phyloP scores from a whole-genome alignment of 1,284 basidiomycete species.

The Fomitiporia mediterranea region DNA sequence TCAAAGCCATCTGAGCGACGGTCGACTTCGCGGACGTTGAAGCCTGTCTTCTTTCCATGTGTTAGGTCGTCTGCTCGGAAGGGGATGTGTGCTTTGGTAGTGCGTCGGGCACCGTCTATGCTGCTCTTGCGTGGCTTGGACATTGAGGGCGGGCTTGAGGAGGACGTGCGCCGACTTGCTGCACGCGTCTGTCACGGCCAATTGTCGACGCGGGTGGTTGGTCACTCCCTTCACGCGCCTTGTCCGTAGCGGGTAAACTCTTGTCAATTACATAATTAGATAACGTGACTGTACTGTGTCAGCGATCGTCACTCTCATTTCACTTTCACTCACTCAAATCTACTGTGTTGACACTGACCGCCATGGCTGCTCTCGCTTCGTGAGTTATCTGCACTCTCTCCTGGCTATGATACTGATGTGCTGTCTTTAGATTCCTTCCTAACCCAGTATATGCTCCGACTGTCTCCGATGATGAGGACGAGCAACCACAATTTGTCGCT shows the following conservation, averaged over 20 bases:
- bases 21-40: conserved; percentile 60
- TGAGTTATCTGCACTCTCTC: conserved; percentile 32
- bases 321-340: not conserved
- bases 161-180: not conserved
- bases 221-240: not conserved
- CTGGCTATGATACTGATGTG: not conserved
- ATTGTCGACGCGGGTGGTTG: not conserved
- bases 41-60: conserved; percentile 73
- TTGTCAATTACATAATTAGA: conserved; percentile 4
- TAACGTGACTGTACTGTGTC: conserved; percentile 2
- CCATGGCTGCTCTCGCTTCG: conserved; percentile 60
- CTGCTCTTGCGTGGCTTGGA: conserved; percentile 33
- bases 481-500: conserved; percentile 34
- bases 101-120: conserved; percentile 31
- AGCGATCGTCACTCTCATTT: not conserved
- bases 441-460: conserved; percentile 54
- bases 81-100: conserved; percentile 60
- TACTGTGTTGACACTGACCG: conserved; percentile 19
- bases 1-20: conserved; percentile 83
- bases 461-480: conserved; percentile 58
- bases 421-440: conserved; percentile 52
- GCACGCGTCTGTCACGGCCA: not conserved
- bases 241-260: not conserved
- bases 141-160: not conserved
- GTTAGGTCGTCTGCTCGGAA: conserved; percentile 69